A percentile compares a stretch with the other conserved stretches of the same genome.
Evolutionary conservation across 768 basidiomycete species (phyloP).

Genomic region (Termitomyces sp.): DNA sequence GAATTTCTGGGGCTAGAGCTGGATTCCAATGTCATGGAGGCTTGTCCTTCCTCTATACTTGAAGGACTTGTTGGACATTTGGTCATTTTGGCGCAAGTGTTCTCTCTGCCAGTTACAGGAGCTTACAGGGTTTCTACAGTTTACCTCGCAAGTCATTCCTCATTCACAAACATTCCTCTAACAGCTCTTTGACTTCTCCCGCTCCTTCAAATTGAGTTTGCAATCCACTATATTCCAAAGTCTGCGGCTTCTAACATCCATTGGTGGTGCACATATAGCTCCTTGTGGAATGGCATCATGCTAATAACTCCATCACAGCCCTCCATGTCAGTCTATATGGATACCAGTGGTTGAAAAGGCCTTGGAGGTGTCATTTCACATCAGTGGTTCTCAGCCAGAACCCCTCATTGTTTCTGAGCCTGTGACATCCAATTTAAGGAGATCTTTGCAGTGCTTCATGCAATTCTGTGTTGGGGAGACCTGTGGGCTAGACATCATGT

Average conservation of each 20-base stretch:
- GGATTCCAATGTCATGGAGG: no score
- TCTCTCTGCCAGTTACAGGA: constrained; percentile 24
- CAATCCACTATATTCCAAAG: constrained; percentile 18
- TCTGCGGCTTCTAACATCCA: constrained; percentile 17
- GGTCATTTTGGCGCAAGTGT: constrained; percentile 13
- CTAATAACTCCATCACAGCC: constrained; percentile 9
- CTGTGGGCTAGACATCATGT: constrained; percentile 19
- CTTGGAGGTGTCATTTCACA: no score
- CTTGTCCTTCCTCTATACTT: constrained; percentile 23
- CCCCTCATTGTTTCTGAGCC: constrained; percentile 17
- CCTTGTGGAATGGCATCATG: constrained; percentile 26
- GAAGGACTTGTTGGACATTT: constrained; percentile 15
- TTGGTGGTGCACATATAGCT: constrained; percentile 26
- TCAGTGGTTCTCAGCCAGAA: constrained; percentile 21
- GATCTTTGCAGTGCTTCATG: constrained; percentile 25
- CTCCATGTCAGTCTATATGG: constrained; percentile 20
- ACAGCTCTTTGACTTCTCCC: constrained; percentile 22
- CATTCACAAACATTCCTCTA: constrained; percentile 22
- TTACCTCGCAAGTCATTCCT: constrained; percentile 29
- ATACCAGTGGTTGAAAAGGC: constrained; percentile 28
- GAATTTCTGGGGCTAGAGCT: constrained; percentile 24
- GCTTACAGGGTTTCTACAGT: constrained; percentile 28
- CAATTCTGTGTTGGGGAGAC: constrained; percentile 25
- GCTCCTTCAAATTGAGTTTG: constrained; percentile 18
- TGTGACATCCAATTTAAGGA: no score